Evolutionary conservation across 1,284 basidiomycete genomes (phyloP).

Genomic region (Agaricales sp.): DNA sequence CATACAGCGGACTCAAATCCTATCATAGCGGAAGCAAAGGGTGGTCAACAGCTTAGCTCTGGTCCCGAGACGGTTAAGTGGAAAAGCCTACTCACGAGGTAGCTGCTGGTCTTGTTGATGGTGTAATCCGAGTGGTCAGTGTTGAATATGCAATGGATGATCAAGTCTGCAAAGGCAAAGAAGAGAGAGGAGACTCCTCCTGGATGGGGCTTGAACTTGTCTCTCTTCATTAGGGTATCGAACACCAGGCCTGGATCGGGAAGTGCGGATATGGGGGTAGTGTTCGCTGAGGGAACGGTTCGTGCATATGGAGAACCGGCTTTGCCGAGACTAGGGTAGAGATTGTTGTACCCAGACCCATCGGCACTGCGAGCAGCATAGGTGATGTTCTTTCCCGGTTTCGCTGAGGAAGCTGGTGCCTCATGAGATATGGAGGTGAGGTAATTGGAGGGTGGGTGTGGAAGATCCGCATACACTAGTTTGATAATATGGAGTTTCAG

Average conservation of each 20-base stretch:
- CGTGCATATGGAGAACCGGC: conserved; percentile 63
- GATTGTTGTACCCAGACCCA: conserved; percentile 48
- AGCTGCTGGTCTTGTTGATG: conserved; percentile 63
- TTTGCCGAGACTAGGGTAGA: conserved; percentile 44
- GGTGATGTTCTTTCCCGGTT: conserved; percentile 14
- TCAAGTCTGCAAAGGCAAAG: conserved; percentile 70
- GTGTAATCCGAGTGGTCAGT: conserved; percentile 43
- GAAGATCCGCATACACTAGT: conserved; percentile 55
- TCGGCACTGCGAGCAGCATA: conserved; percentile 47
- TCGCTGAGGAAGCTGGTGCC: neutral
- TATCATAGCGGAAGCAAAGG: too few species aligned
- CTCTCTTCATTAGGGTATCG: conserved; percentile 56
- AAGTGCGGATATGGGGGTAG: conserved; percentile 33
- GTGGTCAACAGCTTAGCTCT: too few species aligned
- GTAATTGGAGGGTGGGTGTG: conserved; percentile 52
- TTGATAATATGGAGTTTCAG: neutral
- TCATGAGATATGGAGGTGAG: conserved; percentile 18
- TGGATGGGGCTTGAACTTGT: conserved; percentile 41
- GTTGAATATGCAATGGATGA: conserved; percentile 69
- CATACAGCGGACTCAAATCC: conserved; percentile 71
- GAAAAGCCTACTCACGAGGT: conserved; percentile 34
- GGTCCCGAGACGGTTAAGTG: too few species aligned
- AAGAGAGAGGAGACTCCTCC: conserved; percentile 57
- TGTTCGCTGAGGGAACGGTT: conserved; percentile 47
- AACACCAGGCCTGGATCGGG: conserved; percentile 66